A percentile compares a stretch with the other conserved stretches of the same genome.
phyloP scores from a whole-genome alignment of 2,329 filamentous ascomycete genomes.

The Aspergillus carbonarius region DNA sequence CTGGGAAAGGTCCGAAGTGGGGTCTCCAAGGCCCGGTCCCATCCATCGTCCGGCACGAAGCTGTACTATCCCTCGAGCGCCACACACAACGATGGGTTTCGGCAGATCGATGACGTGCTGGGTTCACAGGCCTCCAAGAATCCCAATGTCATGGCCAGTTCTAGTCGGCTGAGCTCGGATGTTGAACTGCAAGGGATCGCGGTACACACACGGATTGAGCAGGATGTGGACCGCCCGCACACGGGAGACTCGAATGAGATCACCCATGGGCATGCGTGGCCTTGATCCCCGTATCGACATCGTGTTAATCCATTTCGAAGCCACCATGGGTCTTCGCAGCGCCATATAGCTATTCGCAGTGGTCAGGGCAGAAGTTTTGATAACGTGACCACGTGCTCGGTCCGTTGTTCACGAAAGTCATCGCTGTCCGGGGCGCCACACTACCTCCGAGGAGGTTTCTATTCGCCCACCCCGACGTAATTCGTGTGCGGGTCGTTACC shows the following conservation, averaged over 20 bases:
- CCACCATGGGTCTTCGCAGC: not conserved
- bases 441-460: not conserved
- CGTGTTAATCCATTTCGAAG: not conserved
- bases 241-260: not conserved
- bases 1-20: slow-evolving; percentile 8
- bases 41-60: slow-evolving; percentile 2
- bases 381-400: not conserved
- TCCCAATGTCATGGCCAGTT: not conserved
- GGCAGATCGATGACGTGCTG: slow-evolving; percentile 5
- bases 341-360: not conserved
- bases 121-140: not conserved
- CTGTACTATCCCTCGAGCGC: slow-evolving; percentile 3
- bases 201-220: slow-evolving; percentile 9
- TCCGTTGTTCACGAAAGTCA: not conserved
- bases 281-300: not conserved
- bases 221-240: not conserved
- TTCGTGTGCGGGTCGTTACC: not conserved
- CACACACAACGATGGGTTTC: slow-evolving; percentile 9
- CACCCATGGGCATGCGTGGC: not conserved
- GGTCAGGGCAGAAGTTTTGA: not conserved
- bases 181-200: slow-evolving; percentile 9
- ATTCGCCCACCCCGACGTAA: not conserved
- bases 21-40: slow-evolving; percentile 8
- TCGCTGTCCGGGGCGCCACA: not conserved
- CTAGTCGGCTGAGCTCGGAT: slow-evolving; percentile 4